Conservation (phyloP, 768 basidiomycete species). For the Lactarius sanguifluus region DNA sequence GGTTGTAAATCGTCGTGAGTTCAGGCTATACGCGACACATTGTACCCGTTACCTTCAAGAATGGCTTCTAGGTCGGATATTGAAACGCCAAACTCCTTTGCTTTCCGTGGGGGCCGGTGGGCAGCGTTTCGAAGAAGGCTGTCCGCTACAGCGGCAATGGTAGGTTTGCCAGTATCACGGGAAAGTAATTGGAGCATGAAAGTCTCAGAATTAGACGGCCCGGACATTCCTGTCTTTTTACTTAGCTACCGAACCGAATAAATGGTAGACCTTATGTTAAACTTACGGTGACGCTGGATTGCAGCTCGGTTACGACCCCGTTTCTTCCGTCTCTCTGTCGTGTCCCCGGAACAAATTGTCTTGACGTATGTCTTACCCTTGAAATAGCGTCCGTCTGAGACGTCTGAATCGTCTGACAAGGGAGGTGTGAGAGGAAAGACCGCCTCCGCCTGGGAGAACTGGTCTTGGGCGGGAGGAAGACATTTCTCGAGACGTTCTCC, state of each 20-base stretch:
- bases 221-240: conserved; percentile 7
- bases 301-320: conserved; percentile 8
- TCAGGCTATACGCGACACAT: background rate
- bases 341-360: conserved; percentile 14
- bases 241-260: conserved; percentile 4
- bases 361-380: conserved; percentile 12
- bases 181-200: conserved; percentile 28
- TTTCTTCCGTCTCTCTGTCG: conserved; percentile 12
- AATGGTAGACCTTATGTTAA: background rate
- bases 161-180: conserved; percentile 28
- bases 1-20: conserved; percentile 20
- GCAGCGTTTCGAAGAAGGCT: conserved; percentile 17
- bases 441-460: conserved; percentile 50
- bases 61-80: conserved; percentile 42
- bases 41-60: conserved; percentile 53
- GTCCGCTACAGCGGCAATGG: conserved; percentile 26
- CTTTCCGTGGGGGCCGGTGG: background rate
- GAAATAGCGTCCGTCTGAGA: conserved; percentile 1
- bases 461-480: conserved; percentile 29
- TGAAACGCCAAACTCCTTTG: conserved; percentile 41
- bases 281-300: conserved; percentile 28
- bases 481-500: conserved; percentile 37
- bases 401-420: conserved; percentile 66
- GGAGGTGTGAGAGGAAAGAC: conserved; percentile 80
- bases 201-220: background rate